Base-by-base conservation (phyloP, 306 rosid species). In the Prunus dulcis region DNA sequence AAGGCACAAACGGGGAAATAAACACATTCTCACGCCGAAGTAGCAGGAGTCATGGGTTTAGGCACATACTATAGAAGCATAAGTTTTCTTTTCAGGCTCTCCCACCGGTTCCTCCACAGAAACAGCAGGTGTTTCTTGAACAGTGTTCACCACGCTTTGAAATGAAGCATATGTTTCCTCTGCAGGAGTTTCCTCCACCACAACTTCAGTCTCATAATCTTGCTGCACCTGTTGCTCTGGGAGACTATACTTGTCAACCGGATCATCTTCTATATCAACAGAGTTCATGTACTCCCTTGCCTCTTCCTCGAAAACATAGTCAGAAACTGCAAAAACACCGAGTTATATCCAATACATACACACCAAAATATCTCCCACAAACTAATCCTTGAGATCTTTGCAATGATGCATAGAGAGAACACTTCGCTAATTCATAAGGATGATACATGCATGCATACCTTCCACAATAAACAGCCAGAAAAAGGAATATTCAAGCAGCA, bases 11-110 rank as follows among this genome's bases (percentile, higher is more conserved):
- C 27, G 25, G 10, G 11, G 43, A 9, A 14, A 28, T 6, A 62
- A 27, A 63, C 30, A 52, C 34, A 52, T 52, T 38, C 49, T 14
- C 69, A 71, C 15, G 28, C 11, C 18, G 19, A 28, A 43, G 20
- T 18, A 34, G 18, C 9, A 38, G 0, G 0, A 18, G 56, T 69
- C 8, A 47, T 9, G 56, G 32, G 25, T 70, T 55, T 20, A 55
- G 53, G 74, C 50, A 74, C 97, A 57, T 92, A 96, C 99, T 72
- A 96, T 92, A 53, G 99, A 92, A 79, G 99, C 98, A 63, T 86
- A 96, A 74, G 97, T 91, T 82, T 84, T 92, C 89, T 86, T 92
- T 22, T 86, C 83, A 79, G 91, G 88, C 81, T 92, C 99, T 79
- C 88, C 97, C 27, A 76, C 79, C 3, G 85, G 88, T 75, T 96